Base-by-base conservation (phyloP, 305 asterid species). In the Solanum chacoense region DNA sequence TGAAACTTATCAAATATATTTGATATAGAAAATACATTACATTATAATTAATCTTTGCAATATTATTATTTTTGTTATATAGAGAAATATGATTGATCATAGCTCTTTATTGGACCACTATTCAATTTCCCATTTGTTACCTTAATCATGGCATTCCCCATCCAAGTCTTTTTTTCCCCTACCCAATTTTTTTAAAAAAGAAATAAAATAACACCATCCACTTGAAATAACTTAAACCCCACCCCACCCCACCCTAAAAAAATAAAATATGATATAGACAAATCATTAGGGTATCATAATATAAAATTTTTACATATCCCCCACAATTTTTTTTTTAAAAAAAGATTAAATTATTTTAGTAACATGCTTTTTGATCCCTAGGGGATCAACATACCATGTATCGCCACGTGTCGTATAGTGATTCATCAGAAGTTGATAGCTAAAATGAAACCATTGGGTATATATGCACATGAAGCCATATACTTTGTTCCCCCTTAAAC, bases 331-430 rank as follows among this genome's bases (percentile, higher is more conserved):
- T 24, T n/a, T 67, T 67, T 24, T 0, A 0, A 24, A 77, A 65
- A 40, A 2, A 24, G 35, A 35, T 59, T 87, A 42, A 87, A 87
- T 37, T 80, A 91, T 55, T 86, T 72, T 88, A 88, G 91, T 87
- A 89, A 91, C 92, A 88, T 91, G 92, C 89, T 32, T 79, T 83
- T 87, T 89, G 93, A 92, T 92, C 92, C 91, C 81, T 76, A 88
- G 42, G 88, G 76, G 91, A 90, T 92, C 92, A 88, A 88, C 89
- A 90, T 31, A 77, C 90, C 88, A 88, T 90, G 91, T 78, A 73
- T 74, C 9, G 71, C 91, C 93, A 91, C 92, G 91, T 90, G 93
- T 91, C 93, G 10, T 2, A 34, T 40, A 20, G 35, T 55, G 78
- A 91, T 89, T 65, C 42, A 88, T 80, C 26, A 83, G 88, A 86